A percentile compares a stretch with the other conserved stretches of the same genome.
phyloP scores from a whole-genome alignment of 306 rosid species.

The Canavalia gladiata region DNA sequence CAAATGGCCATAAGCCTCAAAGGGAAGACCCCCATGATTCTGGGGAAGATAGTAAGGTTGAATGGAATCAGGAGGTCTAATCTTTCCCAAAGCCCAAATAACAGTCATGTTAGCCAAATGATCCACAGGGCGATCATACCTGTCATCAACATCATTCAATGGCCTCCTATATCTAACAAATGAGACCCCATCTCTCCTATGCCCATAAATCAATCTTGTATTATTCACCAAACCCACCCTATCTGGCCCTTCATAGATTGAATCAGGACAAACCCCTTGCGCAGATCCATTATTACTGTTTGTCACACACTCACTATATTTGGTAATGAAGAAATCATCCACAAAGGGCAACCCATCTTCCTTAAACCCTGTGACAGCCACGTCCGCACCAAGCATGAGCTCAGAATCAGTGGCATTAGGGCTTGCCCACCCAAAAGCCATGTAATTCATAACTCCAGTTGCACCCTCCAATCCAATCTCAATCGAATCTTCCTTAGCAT shows the following conservation, averaged over 20 bases:
- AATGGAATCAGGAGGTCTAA: constrained; percentile 79
- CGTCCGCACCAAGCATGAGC: constrained; percentile 83
- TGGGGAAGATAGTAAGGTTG: constrained; percentile 87
- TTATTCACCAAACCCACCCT: constrained; percentile 61
- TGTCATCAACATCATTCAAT: constrained; percentile 60
- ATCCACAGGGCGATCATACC: constrained; percentile 75
- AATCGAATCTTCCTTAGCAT: constrained; percentile 56
- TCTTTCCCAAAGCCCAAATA: constrained; percentile 88
- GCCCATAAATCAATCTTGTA: constrained; percentile 74
- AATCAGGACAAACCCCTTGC: constrained; percentile 91
- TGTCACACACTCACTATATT: constrained; percentile 69
- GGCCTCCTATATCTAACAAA: constrained; percentile 77
- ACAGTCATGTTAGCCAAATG: constrained; percentile 64
- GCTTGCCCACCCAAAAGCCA: constrained; percentile 94
- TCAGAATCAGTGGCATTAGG: constrained; percentile 57
- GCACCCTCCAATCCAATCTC: constrained; percentile 87
- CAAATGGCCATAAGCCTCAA: constrained; percentile 66
- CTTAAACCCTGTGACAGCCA: constrained; percentile 76
- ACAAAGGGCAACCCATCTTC: constrained; percentile 80
- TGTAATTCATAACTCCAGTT: constrained; percentile 69
- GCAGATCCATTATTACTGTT: constrained; percentile 61
- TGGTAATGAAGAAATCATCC: constrained; percentile 77
- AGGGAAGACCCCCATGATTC: constrained; percentile 67
- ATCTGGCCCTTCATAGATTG: constrained; percentile 58
- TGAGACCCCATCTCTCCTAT: constrained; percentile 78